These are phyloP conservation scores for Boletus pseudopeckii DNA, from an alignment of 768 basidiomycete species.

Conservation along the genomic window DNA sequence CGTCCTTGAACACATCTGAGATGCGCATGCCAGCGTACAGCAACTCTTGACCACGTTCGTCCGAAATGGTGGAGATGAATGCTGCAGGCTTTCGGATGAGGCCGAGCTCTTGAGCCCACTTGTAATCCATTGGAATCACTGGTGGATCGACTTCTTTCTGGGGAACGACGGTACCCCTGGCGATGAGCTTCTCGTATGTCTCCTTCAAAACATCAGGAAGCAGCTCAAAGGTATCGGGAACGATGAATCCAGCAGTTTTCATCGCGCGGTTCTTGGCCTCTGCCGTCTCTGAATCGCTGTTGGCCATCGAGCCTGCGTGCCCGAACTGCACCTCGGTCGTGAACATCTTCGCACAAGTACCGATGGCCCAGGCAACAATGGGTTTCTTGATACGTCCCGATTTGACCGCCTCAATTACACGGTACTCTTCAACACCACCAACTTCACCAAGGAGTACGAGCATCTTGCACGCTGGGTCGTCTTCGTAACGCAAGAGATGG, in stretches of 20 bases:
- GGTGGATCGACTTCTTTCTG: conserved; percentile 85
- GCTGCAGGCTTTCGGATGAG: conserved; percentile 98
- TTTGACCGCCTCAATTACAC: conserved; percentile 97
- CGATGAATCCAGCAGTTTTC: conserved; percentile 92
- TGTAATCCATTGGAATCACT: conserved; percentile 99
- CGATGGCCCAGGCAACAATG: conserved; percentile 99
- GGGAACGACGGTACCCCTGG: conserved; percentile 60
- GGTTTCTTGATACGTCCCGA: conserved; percentile 93
- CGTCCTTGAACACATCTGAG: conserved; percentile 97
- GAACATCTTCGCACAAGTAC: conserved; percentile 99
- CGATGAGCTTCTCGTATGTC: conserved; percentile 82
- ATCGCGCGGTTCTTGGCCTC: conserved; percentile 97
- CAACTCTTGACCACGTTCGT: conserved; percentile 98
- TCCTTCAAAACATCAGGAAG: conserved; percentile 81
- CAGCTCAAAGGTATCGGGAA: conserved; percentile 97
- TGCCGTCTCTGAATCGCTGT: conserved; percentile 96
- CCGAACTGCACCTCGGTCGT: conserved; percentile 99
- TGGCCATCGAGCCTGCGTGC: conserved; percentile 97
- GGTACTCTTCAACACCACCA: conserved; percentile 98
- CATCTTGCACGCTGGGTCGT: conserved; percentile 97
- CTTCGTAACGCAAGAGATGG: conserved; percentile 96
- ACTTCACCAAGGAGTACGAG: conserved; percentile 98
- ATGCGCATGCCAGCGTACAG: conserved; percentile 99
- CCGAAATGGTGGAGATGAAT: conserved; percentile 98
- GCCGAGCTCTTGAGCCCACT: conserved; percentile 98